Base-by-base conservation (phyloP, 345 rosid genomes). In the Reutealis trisperma region DNA sequence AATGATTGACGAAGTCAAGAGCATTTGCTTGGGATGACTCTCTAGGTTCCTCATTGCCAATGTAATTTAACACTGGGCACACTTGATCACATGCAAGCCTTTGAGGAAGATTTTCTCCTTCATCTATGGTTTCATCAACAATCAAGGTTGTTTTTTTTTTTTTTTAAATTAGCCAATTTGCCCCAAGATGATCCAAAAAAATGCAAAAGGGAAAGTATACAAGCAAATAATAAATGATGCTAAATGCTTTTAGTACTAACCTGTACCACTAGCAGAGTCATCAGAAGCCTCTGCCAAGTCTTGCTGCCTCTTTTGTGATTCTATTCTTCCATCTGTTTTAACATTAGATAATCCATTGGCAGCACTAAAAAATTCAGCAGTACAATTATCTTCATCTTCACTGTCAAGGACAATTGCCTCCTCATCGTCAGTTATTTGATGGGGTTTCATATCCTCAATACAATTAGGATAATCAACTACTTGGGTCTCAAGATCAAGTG, bases 1-100 rank as follows among this genome's bases (percentile, higher is more conserved):
- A 86, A 0, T 82, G 77, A 63, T 90, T 90, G 63, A 91, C 90
- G 57, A 91, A 91, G 45, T 80, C 83, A 83, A 93, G 92, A 11
- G 92, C 96, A 71, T 70, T 77, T 19, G 81, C 89, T 79, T 88
- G 86, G 4, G 90, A 83, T 64, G 80, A 67, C 76, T 85, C 86
- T 63, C 79, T 86, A 7, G 85, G 87, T 55, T 87, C 92, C 69
- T 82, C 83, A 68, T 81, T 83, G 63, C 51, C 67, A 51, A 77
- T 34, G 57, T 69, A 74, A 71, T 85, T 77, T 71, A 84, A 76
- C 68, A 72, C 74, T 76, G 70, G 74, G 12, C 16, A 22, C 19
- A 64, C 77, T 44, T 60, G 75, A 64, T 55, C 72, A 70, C 75
- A 24, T 45, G 24, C 2, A 7, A 52, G 34, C 65, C 27, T 55